Evolutionary conservation across 2,329 filamentous ascomycete genomes (phyloP).

Genomic region (Aspergillus floridensis): DNA sequence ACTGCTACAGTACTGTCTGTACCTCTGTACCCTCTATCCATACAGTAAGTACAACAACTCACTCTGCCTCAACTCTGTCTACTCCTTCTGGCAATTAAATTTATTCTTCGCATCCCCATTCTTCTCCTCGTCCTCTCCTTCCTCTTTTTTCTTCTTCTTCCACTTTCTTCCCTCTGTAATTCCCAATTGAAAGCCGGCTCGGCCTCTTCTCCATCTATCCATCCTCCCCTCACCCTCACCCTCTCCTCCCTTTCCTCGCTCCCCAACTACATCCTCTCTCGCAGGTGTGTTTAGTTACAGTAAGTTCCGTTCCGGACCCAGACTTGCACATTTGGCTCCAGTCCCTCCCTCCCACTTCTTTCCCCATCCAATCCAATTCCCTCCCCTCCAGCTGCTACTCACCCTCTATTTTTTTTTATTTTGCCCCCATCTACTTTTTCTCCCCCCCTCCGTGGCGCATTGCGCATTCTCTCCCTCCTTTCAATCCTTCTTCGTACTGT

Average conservation of each 20-base stretch:
- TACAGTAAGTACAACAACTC: neutral
- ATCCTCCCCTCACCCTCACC: neutral
- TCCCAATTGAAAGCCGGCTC: neutral
- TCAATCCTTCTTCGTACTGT: neutral
- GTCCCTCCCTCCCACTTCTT: neutral
- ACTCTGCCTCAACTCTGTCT: neutral
- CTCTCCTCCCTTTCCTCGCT: neutral
- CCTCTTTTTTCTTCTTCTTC: neutral
- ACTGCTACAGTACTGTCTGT: too few species aligned
- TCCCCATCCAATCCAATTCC: neutral
- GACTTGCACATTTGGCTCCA: neutral
- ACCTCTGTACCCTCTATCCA: too few species aligned
- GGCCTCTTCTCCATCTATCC: neutral
- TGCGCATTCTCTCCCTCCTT: conserved; percentile 1
- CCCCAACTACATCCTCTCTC: neutral
- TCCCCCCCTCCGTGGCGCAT: neutral
- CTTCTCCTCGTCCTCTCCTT: neutral
- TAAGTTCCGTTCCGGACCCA: neutral
- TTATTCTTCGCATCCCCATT: neutral
- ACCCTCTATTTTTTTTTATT: neutral
- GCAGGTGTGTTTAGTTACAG: neutral
- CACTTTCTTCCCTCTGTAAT: neutral
- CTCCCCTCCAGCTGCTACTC: too few species aligned
- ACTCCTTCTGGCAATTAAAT: neutral
- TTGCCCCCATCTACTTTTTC: neutral